Evolutionary conservation across 331 rosid genomes (phyloP).

Genomic region (Saraca asoca): DNA sequence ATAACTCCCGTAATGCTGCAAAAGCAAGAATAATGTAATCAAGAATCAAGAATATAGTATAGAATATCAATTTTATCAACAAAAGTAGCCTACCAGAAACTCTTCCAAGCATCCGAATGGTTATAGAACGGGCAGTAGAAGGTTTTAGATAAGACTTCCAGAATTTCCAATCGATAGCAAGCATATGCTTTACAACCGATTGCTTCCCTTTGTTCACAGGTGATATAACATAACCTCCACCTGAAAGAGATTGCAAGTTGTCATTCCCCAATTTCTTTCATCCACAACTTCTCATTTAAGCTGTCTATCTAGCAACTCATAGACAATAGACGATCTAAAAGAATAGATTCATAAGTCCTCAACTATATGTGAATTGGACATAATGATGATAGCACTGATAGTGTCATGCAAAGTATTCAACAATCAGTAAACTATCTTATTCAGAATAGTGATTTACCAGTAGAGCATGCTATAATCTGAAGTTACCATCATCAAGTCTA

Average conservation of each 20-base stretch:
- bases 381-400: constrained; percentile 16
- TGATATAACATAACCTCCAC: constrained; percentile 87
- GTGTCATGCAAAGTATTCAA: constrained; percentile 29
- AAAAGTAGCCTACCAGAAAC: constrained; percentile 63
- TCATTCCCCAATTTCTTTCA: constrained; percentile 38
- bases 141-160: constrained; percentile 75
- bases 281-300: constrained; percentile 25
- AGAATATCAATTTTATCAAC: constrained; percentile 31
- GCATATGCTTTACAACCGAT: constrained; percentile 94
- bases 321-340: constrained; percentile 5
- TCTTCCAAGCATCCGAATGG: constrained; percentile 83
- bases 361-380: constrained; percentile 23
- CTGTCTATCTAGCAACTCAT: constrained; percentile 20
- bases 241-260: constrained; percentile 47
- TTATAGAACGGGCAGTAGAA: constrained; percentile 69
- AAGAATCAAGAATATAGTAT: constrained; percentile 25
- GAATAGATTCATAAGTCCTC: constrained; percentile 22
- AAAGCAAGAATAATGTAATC: constrained; percentile 33
- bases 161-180: constrained; percentile 86
- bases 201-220: constrained; percentile 75
- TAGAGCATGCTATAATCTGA: constrained; percentile 23
- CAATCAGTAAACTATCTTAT: constrained; percentile 7
- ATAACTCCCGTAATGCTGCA: constrained; percentile 77
- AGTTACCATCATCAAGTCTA: constrained; percentile 14
- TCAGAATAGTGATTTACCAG: constrained; percentile 31